Evolutionary conservation across 179 eudicot genomes (phyloP), one percentile per base, ranked within the genome.

Genomic region (Silene coronaria): DNA sequence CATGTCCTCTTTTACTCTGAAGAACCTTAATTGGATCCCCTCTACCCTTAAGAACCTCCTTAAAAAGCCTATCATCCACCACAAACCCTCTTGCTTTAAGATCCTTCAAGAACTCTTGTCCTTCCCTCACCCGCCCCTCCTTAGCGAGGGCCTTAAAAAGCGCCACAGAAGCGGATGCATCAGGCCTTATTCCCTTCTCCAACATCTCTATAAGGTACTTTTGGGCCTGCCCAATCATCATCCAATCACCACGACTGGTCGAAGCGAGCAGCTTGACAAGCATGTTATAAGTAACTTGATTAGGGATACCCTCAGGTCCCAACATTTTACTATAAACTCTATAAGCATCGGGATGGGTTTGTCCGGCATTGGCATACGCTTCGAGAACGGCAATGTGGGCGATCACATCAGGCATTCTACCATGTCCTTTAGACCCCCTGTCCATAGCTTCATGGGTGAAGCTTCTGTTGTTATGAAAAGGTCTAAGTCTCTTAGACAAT

Each of bases 361-460:
- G 84, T 3, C 88, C 91, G 1, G 96, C 96, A 62, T 84, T 76
- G 6, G 80, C 88, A 66, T 89, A 93, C 0, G 93, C 92, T 76
- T 93, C 97, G 4, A 93, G 70, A 22, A 93, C 97, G 0, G 98
- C 97, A 10, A 96, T 93, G 81, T 91, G 90, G 7, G 89, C 88
- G 65, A 91, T 82, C 73, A 89, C 92, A 21, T 93, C 97, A 3
- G 96, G 97, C 89, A 92, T 86, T 53, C 80, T 76, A 0, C 89
- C 90, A 70, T 84, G 87, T 2, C 87, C 94, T 55, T 87, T 91
- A 11, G 62, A 91, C n/a, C n/a, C n/a, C 83, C 70, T 77, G 12
- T 91, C 92, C 61, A 89, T 26, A 1, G 96, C 91, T 65, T 89
- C 92, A 72, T 89, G 92, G 72, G 94, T 89, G 85, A 75, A 0